Evolutionary conservation across 495 filamentous ascomycete genomes (phyloP), one percentile per base, ranked within the genome.

Genomic region (Penicillium steckii): DNA sequence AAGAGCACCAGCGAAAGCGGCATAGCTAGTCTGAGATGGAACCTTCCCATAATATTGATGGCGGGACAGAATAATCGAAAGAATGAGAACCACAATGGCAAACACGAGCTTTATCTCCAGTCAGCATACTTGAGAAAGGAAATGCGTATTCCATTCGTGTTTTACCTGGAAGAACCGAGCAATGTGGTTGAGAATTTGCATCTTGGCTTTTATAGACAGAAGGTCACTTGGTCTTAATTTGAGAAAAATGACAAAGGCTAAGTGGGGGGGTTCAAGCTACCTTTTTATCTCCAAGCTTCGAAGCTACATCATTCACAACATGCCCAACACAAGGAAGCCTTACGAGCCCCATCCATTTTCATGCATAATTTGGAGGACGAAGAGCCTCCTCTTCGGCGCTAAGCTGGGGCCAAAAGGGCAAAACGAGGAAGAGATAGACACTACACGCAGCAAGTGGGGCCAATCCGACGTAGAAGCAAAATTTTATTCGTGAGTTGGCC

Each of bases 1-100:
- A 21, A 79, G 72, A 0, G 62, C 78, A 9, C 79, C 81, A 8
- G 72, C 68, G 49, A 81, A 80, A 44, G 59, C 67, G 1, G 64
- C 66, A 57, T 78, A 80, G 8, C 69, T 70, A 6, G 72, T 78
- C 10, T 54, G 46, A 1, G 67, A 23, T 59, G 78, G 74, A 2
- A 73, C 60, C 1, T 54, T 46, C 19, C 61, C 67, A 25, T 65
- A 25, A 7, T 56, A 52, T 49, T 81, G 77, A 7, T 66, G 69
- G 19, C 69, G 75, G 35, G 77, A 70, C 22, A 81, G 65, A 15
- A 55, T 57, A 2, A 77, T 64, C 1, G 79, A 75, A 30, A 82
- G 64, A 24, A 66, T 74, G 25, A 83, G 66, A 49, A 81, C 63
- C 10, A 78, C 60, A 25, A 74, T 50, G 7, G 67, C 57, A 57